Evolutionary conservation across 768 basidiomycete genomes (phyloP).

Genomic region (Ramaria rubella): DNA sequence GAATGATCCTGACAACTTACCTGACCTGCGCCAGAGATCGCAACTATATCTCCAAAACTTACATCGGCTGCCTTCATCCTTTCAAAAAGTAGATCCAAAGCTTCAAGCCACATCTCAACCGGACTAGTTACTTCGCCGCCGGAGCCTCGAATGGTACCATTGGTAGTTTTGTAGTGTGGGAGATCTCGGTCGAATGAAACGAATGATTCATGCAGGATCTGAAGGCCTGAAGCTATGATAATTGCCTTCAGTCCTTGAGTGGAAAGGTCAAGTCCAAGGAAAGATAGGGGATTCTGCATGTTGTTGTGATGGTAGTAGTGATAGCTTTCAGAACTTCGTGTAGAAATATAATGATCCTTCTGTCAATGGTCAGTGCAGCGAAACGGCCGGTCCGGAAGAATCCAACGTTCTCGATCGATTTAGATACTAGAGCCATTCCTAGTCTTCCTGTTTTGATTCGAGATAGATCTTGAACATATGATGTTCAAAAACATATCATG

Average conservation of each 20-base stretch:
- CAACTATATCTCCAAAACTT: constrained; percentile 49
- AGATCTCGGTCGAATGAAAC: constrained; percentile 81
- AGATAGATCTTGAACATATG: no score
- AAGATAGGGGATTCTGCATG: constrained; percentile 25
- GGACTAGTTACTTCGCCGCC: constrained; percentile 75
- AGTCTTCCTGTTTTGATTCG: no score
- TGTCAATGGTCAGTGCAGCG: no score
- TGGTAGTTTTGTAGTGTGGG: constrained; percentile 56
- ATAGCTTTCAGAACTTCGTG: no score
- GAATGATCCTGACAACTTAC: constrained; percentile 30
- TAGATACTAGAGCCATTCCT: no score
- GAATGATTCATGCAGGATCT: constrained; percentile 58
- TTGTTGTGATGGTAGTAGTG: not conserved
- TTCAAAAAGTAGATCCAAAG: constrained; percentile 69
- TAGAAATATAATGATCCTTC: no score
- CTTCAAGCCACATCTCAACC: constrained; percentile 80
- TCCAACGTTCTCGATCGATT: no score
- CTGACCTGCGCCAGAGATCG: constrained; percentile 75
- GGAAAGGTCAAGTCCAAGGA: constrained; percentile 81
- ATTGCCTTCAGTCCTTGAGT: constrained; percentile 83
- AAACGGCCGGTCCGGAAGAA: no score
- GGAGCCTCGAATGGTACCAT: constrained; percentile 60
- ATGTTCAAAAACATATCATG: no score
- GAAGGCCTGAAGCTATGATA: constrained; percentile 49
- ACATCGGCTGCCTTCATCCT: constrained; percentile 54